These are phyloP conservation scores for Termitomyces sp. DNA, from an alignment of 768 basidiomycete genomes.

Conservation along the genomic window DNA sequence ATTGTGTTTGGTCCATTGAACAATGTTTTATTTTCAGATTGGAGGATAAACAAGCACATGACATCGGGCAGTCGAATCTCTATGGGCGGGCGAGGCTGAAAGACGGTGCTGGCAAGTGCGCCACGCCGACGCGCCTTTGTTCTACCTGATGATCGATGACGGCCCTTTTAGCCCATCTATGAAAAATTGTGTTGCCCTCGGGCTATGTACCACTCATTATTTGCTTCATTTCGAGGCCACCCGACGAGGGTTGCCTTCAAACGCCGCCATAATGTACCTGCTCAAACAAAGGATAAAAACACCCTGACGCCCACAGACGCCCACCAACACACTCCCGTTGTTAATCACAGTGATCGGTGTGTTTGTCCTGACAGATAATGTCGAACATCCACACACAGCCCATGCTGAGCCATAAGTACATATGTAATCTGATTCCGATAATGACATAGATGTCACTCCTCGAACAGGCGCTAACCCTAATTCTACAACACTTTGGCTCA, in stretches of 20 bases:
- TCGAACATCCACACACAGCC: conserved; percentile 1
- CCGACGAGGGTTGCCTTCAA: background rate
- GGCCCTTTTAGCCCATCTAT: background rate
- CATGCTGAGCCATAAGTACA: background rate
- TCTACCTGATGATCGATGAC: background rate
- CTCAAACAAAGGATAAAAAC: background rate
- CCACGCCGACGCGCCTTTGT: background rate
- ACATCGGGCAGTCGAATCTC: background rate
- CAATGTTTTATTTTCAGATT: background rate
- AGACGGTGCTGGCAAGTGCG: background rate
- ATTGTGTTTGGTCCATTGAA: background rate
- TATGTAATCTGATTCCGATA: background rate
- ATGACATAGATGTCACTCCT: conserved; percentile 5
- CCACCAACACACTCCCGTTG: background rate
- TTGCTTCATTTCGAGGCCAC: background rate
- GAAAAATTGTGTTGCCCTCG: background rate
- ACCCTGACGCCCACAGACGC: background rate
- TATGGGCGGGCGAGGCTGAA: background rate
- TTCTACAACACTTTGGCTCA: conserved; percentile 1
- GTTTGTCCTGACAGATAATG: conserved; percentile 4
- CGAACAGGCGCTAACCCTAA: conserved; percentile 7
- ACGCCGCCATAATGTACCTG: background rate
- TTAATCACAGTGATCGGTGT: background rate
- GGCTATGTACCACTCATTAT: background rate
- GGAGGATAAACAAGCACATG: background rate